Conservation (phyloP, 75 land plant genomes). For the Pinus tabuliformis region DNA sequence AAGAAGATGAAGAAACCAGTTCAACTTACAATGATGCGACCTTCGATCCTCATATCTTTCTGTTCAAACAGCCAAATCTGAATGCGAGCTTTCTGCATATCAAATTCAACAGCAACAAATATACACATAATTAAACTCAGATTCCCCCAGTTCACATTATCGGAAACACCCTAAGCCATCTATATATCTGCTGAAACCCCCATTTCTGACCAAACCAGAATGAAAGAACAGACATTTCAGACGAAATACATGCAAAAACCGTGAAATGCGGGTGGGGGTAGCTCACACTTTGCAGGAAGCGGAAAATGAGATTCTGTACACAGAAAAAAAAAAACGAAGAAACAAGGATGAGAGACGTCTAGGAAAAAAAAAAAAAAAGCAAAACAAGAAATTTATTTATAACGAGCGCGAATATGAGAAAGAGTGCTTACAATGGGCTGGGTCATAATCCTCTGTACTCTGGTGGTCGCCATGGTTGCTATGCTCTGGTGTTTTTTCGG, state of each 20-base stretch:
- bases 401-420: neutral
- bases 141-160: neutral
- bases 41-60: conserved; percentile 90
- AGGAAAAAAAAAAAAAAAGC: no score
- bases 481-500: neutral
- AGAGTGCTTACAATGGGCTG: conserved; percentile 64
- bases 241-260: no score
- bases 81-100: conserved; percentile 75
- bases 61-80: conserved; percentile 97
- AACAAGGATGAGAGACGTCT: neutral
- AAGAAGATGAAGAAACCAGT: neutral
- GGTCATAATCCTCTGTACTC: conserved; percentile 80
- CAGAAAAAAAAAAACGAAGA: neutral
- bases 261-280: neutral
- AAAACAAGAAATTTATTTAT: neutral
- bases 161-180: neutral
- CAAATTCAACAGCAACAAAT: neutral
- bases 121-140: neutral
- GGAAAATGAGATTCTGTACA: conserved; percentile 61
- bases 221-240: no score
- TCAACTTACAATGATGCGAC: conserved; percentile 75
- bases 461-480: conserved; percentile 73
- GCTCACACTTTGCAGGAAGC: conserved; percentile 79
- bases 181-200: neutral
- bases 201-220: no score